These are phyloP conservation scores for Cercospora citrullina DNA, from an alignment of 2,329 filamentous ascomycete species.

Conservation along the genomic window DNA sequence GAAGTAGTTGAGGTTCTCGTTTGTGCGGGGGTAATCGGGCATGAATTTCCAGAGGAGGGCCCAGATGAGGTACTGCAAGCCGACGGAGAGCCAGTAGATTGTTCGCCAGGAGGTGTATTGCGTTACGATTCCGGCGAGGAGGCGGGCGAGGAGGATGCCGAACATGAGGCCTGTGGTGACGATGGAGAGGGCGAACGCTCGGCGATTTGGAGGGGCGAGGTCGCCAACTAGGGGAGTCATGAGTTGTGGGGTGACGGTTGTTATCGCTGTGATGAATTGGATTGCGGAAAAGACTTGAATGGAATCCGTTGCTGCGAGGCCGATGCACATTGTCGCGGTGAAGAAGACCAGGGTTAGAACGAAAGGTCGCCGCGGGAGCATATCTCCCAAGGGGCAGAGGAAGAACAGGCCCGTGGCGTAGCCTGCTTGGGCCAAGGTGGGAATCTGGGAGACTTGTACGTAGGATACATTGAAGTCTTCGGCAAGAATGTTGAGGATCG, in stretches of 20 bases:
- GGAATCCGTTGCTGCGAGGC: slow-evolving; percentile 66
- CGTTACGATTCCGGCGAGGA: slow-evolving; percentile 73
- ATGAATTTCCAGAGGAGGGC: slow-evolving; percentile 68
- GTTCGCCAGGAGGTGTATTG: slow-evolving; percentile 73
- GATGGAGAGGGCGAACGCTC: slow-evolving; percentile 69
- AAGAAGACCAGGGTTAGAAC: slow-evolving; percentile 63
- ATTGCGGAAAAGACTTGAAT: slow-evolving; percentile 67
- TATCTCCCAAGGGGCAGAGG: slow-evolving; percentile 72
- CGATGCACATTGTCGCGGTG: slow-evolving; percentile 68
- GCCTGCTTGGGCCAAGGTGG: slow-evolving; percentile 76
- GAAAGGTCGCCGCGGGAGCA: slow-evolving; percentile 66
- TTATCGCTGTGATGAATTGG: slow-evolving; percentile 72
- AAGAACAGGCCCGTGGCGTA: slow-evolving; percentile 74
- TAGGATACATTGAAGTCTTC: slow-evolving; percentile 69
- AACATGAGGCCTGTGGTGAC: slow-evolving; percentile 74
- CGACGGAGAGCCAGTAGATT: slow-evolving; percentile 77
- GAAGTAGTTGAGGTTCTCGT: slow-evolving; percentile 65
- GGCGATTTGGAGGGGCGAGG: slow-evolving; percentile 67
- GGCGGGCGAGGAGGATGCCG: slow-evolving; percentile 72
- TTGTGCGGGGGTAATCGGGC: slow-evolving; percentile 78
- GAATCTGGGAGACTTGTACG: slow-evolving; percentile 66
- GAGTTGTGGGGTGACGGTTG: slow-evolving; percentile 71
- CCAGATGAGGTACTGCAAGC: slow-evolving; percentile 67
- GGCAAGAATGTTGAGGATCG: slow-evolving; percentile 74
- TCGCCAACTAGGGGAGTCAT: slow-evolving; percentile 82